Conservation (phyloP, 2,329 filamentous ascomycete species). For the Phialophora verrucosa region DNA sequence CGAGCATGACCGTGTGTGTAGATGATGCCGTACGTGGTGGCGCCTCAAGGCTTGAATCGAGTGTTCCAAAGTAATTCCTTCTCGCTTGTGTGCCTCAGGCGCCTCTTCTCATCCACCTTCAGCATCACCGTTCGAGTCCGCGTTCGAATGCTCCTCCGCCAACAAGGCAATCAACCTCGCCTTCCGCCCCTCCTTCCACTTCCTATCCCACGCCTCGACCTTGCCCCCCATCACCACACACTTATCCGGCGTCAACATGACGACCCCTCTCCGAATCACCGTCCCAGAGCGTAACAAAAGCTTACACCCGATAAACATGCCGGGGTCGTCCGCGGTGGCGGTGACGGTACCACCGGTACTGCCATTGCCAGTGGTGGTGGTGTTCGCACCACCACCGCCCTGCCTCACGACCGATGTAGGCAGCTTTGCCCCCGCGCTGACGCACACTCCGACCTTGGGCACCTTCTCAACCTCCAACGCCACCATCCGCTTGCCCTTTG, state of each 20-base stretch:
- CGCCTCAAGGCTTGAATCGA: not conserved
- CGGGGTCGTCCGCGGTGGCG: conserved; percentile 42
- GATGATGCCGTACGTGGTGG: not conserved
- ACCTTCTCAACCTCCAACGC: conserved; percentile 74
- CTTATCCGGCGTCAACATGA: conserved; percentile 74
- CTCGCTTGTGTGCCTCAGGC: no score
- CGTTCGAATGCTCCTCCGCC: conserved; percentile 34
- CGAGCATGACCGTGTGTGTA: not conserved
- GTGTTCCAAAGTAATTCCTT: not conserved
- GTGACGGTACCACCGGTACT: not conserved
- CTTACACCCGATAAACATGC: conserved; percentile 80
- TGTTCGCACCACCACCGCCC: no score
- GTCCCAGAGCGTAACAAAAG: conserved; percentile 70
- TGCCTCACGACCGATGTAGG: not conserved
- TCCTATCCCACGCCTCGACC: conserved; percentile 78
- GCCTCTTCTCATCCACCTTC: conserved; percentile 39
- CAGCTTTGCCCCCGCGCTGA: conserved; percentile 19
- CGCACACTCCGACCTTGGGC: conserved; percentile 64
- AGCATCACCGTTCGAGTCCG: not conserved
- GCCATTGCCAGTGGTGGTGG: not conserved
- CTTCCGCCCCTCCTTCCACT: conserved; percentile 76
- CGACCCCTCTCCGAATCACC: conserved; percentile 73
- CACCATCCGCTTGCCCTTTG: conserved; percentile 69
- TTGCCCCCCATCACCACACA: conserved; percentile 84
- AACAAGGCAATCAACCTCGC: conserved; percentile 67